These are phyloP conservation scores for Agapanthus africanus DNA, from an alignment of 106 monocot genomes.

Conservation along the genomic window DNA sequence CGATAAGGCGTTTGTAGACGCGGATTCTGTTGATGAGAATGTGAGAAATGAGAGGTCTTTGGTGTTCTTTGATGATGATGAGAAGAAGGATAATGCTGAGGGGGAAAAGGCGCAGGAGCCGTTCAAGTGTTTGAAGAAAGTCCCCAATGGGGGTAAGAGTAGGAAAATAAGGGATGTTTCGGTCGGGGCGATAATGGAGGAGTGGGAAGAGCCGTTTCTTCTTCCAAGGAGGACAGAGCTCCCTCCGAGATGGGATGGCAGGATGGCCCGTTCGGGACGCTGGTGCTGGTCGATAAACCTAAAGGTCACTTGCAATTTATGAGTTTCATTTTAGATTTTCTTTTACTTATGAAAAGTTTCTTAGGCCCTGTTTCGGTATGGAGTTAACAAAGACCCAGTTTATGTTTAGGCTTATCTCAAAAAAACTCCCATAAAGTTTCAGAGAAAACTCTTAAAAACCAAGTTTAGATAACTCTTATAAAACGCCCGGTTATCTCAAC, in stretches of 20 bases:
- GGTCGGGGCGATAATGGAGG: neutral
- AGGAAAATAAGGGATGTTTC: neutral
- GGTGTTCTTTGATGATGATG: conserved; percentile 39
- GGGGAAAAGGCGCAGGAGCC: conserved; percentile 78
- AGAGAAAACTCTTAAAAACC: too few species aligned
- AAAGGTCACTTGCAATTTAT: conserved; percentile 78
- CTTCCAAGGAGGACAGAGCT: conserved; percentile 47
- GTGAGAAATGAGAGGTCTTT: conserved; percentile 31
- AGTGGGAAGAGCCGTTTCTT: conserved; percentile 41
- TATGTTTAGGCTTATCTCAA: too few species aligned
- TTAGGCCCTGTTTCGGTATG: too few species aligned
- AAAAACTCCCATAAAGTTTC: too few species aligned
- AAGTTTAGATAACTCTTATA: too few species aligned
- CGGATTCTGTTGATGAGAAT: neutral
- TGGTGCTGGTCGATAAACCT: conserved; percentile 90
- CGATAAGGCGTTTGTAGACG: conserved; percentile 79
- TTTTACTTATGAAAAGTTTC: too few species aligned
- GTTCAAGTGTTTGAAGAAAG: conserved; percentile 78
- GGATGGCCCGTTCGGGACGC: conserved; percentile 75
- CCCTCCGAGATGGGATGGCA: conserved; percentile 87
- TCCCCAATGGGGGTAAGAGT: conserved; percentile 17
- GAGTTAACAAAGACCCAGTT: too few species aligned
- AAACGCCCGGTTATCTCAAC: too few species aligned
- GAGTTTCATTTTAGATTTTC: too few species aligned
- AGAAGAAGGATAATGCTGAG: conserved; percentile 35